These are phyloP conservation scores for Coemansia reversa DNA, from an alignment of 192 early-diverging fungal genomes.

Conservation along the genomic window DNA sequence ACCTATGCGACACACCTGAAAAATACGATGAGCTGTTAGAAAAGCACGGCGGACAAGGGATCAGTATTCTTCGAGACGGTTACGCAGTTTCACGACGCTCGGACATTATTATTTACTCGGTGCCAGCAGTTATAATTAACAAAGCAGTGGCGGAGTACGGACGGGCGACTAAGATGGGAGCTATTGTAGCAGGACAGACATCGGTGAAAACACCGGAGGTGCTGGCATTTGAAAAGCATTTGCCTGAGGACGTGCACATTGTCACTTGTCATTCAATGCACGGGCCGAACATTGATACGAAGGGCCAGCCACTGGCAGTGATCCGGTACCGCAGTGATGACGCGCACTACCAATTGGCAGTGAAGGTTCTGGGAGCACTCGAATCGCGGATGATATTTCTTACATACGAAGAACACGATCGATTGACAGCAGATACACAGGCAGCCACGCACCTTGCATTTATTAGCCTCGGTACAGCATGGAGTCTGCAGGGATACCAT, in stretches of 20 bases:
- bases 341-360: slow-evolving; percentile 59
- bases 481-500: slow-evolving; percentile 78
- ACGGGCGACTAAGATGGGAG: slow-evolving; percentile 84
- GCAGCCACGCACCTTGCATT: slow-evolving; percentile 96
- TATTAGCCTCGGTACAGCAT: slow-evolving; percentile 91
- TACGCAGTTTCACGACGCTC: slow-evolving; percentile 77
- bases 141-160: slow-evolving; percentile 78
- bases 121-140: slow-evolving; percentile 88
- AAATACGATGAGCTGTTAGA: slow-evolving; percentile 66
- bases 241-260: slow-evolving; percentile 91
- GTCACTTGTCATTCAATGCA: slow-evolving; percentile 95
- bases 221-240: slow-evolving; percentile 77
- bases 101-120: slow-evolving; percentile 93
- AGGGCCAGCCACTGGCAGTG: slow-evolving; percentile 79
- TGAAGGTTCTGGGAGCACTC: slow-evolving; percentile 69
- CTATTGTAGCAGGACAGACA: slow-evolving; percentile 92
- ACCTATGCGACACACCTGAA: slow-evolving; percentile 84
- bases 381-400: slow-evolving; percentile 80
- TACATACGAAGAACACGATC: slow-evolving; percentile 83
- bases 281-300: slow-evolving; percentile 83
- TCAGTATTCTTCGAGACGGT: slow-evolving; percentile 73
- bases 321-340: slow-evolving; percentile 74
- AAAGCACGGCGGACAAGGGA: slow-evolving; percentile 56
- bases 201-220: slow-evolving; percentile 97
- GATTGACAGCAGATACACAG: slow-evolving; percentile 97